Evolutionary conservation across 768 basidiomycete genomes (phyloP).

Genomic region (Mycena floridula): DNA sequence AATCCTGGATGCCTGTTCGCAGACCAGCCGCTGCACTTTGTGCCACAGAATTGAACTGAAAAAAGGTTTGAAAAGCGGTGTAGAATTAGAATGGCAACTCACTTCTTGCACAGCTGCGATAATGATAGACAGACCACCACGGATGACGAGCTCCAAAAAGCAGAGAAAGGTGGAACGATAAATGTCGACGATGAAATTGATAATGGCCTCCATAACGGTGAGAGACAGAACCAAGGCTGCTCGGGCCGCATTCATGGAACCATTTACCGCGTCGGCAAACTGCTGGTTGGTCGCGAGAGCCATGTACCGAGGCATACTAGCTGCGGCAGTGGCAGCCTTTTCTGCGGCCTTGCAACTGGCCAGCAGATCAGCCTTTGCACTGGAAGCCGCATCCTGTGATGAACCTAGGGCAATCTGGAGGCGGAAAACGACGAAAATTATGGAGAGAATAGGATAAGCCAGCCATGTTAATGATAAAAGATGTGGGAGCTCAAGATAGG

Average conservation of each 20-base stretch:
- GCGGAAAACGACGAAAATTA: conserved; percentile 83
- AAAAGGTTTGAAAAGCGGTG: conserved; percentile 6
- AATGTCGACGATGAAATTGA: conserved; percentile 87
- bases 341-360: conserved; percentile 85
- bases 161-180: conserved; percentile 94
- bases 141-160: conserved; percentile 84
- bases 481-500: conserved; percentile 80
- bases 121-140: conserved; percentile 72
- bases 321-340: conserved; percentile 71
- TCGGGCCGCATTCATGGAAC: conserved; percentile 69
- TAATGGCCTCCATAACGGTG: conserved; percentile 80
- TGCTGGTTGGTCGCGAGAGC: conserved; percentile 80
- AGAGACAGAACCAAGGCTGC: conserved; percentile 66
- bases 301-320: conserved; percentile 85
- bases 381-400: conserved; percentile 59
- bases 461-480: conserved; percentile 87
- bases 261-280: conserved; percentile 74
- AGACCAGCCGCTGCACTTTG: conserved; percentile 50
- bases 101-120: conserved; percentile 84
- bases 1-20: conserved; percentile 67
- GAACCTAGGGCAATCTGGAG: conserved; percentile 68
- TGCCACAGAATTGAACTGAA: conserved; percentile 68
- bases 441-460: conserved; percentile 84
- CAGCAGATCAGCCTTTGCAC: conserved; percentile 71
- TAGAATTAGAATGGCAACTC: conserved; percentile 14